Base-by-base conservation (phyloP, 768 basidiomycete genomes). In the Melanogaster broomeanus region DNA sequence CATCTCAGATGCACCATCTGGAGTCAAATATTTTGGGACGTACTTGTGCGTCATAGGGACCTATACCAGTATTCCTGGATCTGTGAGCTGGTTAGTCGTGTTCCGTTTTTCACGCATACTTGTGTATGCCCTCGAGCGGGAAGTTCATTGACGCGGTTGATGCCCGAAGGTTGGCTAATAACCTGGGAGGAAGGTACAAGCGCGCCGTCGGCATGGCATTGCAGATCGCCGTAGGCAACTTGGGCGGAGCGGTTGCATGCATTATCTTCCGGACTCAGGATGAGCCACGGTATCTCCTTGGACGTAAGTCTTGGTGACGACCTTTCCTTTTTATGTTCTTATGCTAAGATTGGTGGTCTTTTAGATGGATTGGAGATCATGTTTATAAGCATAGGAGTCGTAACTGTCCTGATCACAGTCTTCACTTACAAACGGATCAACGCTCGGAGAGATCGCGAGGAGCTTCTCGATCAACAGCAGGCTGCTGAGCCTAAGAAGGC, bases 1-100 rank as follows among this genome's bases (percentile, higher is more conserved):
- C 58, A 80, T 86, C 43, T 79, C 82, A 4, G 63, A 74, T 27
- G 79, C 69, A 0, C 56, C 76, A 0, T 61, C 60, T 48, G 83
- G 82, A 2, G 81, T 74, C 18, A 85, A 88, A 64, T 87, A 88
- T 64, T 83, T 85, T 52, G 85, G 84, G 2, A 85, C 81, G 0
- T 88, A 82, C 73, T 78, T 87, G 52, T 74, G 76, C 35, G 83
- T 86, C 12, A 71, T 75, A 1, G 85, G 86, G 12, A 74, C 74
- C 31, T 86, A n/a, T n/a, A n/a, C 84, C 58, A 73, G 74, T 0
- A 77, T 83, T 53, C 83, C 86, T 15, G 82, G 80, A 15, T 63
- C 82, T 2, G 71, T 84, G 10, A 76, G 81, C 11, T 87, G 84
- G 85, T 83, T 42, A 11, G 74, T 60, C 42, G n/a, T n/a, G n/a